Conservation (phyloP, 768 basidiomycete genomes). For the Dioszegia hungarica region DNA sequence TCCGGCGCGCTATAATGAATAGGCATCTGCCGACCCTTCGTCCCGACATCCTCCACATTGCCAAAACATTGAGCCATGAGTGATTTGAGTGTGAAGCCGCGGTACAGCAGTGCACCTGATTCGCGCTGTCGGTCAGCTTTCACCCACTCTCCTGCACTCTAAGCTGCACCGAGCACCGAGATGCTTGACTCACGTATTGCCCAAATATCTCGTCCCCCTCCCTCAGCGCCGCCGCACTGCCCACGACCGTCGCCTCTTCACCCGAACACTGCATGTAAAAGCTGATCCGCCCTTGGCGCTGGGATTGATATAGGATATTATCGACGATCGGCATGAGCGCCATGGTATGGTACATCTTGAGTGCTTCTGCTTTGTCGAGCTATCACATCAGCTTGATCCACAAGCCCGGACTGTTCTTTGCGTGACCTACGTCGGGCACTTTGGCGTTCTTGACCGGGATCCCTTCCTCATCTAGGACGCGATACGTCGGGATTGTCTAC, state of each 20-base stretch:
- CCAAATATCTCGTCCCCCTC: slow-evolving; percentile 85
- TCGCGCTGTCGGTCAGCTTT: slow-evolving; percentile 21
- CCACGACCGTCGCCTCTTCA: slow-evolving; percentile 85
- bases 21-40: slow-evolving; percentile 90
- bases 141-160: too few species aligned
- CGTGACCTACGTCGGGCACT: slow-evolving; percentile 63
- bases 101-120: slow-evolving; percentile 75
- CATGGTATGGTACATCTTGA: slow-evolving; percentile 57
- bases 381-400: slow-evolving; percentile 65
- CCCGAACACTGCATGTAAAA: slow-evolving; percentile 61
- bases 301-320: slow-evolving; percentile 82
- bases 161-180: too few species aligned
- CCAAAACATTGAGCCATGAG: slow-evolving; percentile 91
- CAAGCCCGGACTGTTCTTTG: slow-evolving; percentile 56
- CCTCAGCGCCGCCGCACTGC: slow-evolving; percentile 79
- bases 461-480: slow-evolving; percentile 77
- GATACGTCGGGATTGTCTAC: slow-evolving; percentile 69
- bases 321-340: slow-evolving; percentile 64
- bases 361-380: slow-evolving; percentile 38
- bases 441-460: slow-evolving; percentile 66
- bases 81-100: slow-evolving; percentile 71
- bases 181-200: slow-evolving; percentile 66
- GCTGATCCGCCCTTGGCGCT: slow-evolving; percentile 69
- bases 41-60: slow-evolving; percentile 69
- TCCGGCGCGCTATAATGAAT: slow-evolving; percentile 84